Evolutionary conservation across 768 basidiomycete genomes (phyloP).

Genomic region (Cystofilobasidium ferigula): DNA sequence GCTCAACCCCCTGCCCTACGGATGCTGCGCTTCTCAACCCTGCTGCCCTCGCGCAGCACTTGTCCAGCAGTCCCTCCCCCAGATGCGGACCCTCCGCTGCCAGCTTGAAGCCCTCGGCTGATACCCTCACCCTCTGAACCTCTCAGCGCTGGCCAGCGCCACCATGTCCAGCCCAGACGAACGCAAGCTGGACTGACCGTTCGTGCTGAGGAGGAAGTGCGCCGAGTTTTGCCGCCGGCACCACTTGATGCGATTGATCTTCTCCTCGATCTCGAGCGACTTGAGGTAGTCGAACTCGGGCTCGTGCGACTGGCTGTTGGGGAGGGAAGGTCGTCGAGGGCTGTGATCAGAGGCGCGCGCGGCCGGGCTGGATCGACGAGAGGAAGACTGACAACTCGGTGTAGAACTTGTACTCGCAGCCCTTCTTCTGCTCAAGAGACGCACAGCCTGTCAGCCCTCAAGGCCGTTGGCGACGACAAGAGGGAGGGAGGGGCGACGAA

Average conservation of each 20-base stretch:
- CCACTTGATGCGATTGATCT: slow-evolving; percentile 99
- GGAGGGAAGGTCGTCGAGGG: background rate
- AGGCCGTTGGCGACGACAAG: too few relatives aligned
- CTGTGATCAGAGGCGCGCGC: background rate
- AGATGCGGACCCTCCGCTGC: too few relatives aligned
- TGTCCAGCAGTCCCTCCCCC: too few relatives aligned
- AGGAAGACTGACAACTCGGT: slow-evolving; percentile 51
- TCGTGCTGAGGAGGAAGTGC: slow-evolving; percentile 92
- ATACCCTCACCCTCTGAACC: too few relatives aligned
- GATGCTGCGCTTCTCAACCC: too few relatives aligned
- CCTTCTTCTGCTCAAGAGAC: slow-evolving; percentile 66
- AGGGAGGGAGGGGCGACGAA: slow-evolving; percentile 39
- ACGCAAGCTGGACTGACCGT: slow-evolving; percentile 51
- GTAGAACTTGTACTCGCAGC: slow-evolving; percentile 99
- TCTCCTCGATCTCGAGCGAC: slow-evolving; percentile 99
- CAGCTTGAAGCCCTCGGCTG: too few relatives aligned
- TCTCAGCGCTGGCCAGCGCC: too few relatives aligned
- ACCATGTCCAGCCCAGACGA: too few relatives aligned
- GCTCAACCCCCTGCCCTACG: too few relatives aligned
- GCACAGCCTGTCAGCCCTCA: background rate
- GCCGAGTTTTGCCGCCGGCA: slow-evolving; percentile 95
- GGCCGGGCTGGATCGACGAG: background rate
- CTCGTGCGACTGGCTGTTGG: slow-evolving; percentile 89
- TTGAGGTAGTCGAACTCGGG: slow-evolving; percentile 99
- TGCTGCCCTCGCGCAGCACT: too few relatives aligned